Percentiles rank a stretch among this genome's conserved stretches.
phyloP scores from a whole-genome alignment of 1,284 basidiomycete species.

The Mycena citricolor region DNA sequence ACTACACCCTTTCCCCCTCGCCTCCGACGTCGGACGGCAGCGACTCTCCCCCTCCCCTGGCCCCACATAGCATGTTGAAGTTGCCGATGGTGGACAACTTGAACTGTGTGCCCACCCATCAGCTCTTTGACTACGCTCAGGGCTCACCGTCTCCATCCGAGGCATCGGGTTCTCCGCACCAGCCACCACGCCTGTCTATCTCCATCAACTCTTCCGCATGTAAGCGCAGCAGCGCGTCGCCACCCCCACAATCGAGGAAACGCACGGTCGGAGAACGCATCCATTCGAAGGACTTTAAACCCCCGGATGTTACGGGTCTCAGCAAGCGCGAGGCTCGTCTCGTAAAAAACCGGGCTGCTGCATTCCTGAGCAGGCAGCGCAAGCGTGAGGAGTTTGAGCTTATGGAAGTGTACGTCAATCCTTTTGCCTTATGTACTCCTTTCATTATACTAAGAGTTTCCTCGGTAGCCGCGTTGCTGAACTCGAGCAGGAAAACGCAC shows the following conservation, averaged over 20 bases:
- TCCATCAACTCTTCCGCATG: slow-evolving; percentile 31
- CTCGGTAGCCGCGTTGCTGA: slow-evolving; percentile 63
- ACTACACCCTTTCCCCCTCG: slow-evolving; percentile 49
- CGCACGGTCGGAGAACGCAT: slow-evolving; percentile 48
- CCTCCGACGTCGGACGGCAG: slow-evolving; percentile 50
- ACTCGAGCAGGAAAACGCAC: slow-evolving; percentile 76
- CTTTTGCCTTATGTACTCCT: slow-evolving; percentile 18
- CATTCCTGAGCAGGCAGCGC: slow-evolving; percentile 85
- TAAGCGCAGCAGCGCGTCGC: slow-evolving; percentile 27
- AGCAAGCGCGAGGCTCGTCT: slow-evolving; percentile 88
- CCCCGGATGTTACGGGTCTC: slow-evolving; percentile 84
- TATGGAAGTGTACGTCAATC: slow-evolving; percentile 76
- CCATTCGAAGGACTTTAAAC: slow-evolving; percentile 80
- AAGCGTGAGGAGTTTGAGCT: slow-evolving; percentile 90
- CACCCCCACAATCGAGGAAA: slow-evolving; percentile 2
- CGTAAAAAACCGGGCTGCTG: slow-evolving; percentile 89
- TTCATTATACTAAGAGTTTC: slow-evolving; percentile 24
- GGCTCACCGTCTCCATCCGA: slow-evolving; percentile 40
- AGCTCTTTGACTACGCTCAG: slow-evolving; percentile 59
- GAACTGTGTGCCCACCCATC: slow-evolving; percentile 64
- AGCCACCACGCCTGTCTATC: slow-evolving; percentile 29
- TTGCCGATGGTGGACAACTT: slow-evolving; percentile 42
- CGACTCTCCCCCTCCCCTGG: slow-evolving; percentile 51
- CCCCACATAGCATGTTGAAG: slow-evolving; percentile 34
- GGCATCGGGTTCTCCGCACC: slow-evolving; percentile 25